Evolutionary conservation across 1,139 yeast species (phyloP), one percentile per base, ranked within the genome.

Genomic region (Eremothecium gossypii): DNA sequence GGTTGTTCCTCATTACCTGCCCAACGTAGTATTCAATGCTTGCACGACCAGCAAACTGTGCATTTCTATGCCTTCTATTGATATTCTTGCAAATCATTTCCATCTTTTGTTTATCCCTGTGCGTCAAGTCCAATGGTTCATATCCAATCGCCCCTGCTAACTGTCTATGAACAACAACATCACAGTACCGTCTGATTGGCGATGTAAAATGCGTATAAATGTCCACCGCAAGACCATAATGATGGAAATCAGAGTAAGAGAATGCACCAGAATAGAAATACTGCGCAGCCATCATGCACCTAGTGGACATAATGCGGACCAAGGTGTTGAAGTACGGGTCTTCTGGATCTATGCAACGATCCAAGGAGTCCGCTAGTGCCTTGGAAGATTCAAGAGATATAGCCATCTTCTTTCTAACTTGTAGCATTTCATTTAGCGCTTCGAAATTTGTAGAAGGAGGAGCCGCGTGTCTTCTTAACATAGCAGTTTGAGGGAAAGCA

Each of bases 271-370:
- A 77, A 7, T 95, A 80, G 69, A 93, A 93, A 61, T 93, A 93
- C 58, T 91, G 97, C 1, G 99, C 99, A 2, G 98, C 96, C 83
- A 87, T 85, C 98, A 93, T 93, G 67, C 98, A 91, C 58, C 99
- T 76, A 0, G 99, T 93, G 6, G 97, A 93, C 95, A 91, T 83
- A 50, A 93, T 91, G 65, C 99, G 81, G 8, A 91, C 74, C 55
- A 93, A 71, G 0, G 97, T 91, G 65, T 93, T 93, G 73, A 93
- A 87, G 58, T 86, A 93, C 6, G 89, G 83, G 61, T 91, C 98
- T 0, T 74, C 59, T 20, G 79, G 74, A 61, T 91, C 97, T 29
- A 69, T 76, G 64, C 96, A 86, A 48, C 84, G 73, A 59, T 93
- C 98, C 44, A 93, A 71, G 13, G 97, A 87, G 58, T 87, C 96